These are phyloP conservation scores for Saccharomycopsis selenospora DNA, from an alignment of 805 yeast species.

Conservation along the genomic window DNA sequence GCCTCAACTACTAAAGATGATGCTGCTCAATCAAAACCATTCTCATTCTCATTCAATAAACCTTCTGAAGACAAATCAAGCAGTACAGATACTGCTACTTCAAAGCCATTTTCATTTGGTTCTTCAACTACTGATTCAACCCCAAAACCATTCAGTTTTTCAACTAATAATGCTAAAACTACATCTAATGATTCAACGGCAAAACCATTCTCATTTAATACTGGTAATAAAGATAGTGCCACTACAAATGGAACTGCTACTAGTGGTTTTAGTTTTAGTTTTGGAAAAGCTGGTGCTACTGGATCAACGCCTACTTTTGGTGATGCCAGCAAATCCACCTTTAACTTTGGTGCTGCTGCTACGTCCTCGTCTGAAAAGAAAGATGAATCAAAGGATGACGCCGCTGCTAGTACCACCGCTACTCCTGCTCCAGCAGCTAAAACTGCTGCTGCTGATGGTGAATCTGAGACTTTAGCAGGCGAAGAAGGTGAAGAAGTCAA, in stretches of 20 bases:
- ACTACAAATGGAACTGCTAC: not conserved
- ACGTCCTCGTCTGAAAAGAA: no score
- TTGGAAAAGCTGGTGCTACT: not conserved
- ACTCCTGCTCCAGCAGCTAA: not conserved
- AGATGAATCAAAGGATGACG: not conserved
- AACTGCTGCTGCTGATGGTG: not conserved
- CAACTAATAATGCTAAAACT: not conserved
- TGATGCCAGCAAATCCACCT: not conserved
- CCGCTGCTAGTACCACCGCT: not conserved
- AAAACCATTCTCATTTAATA: not conserved
- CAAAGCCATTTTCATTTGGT: not conserved
- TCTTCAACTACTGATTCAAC: not conserved
- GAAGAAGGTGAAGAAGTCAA: constrained; percentile 20
- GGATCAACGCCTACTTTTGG: constrained; percentile 3
- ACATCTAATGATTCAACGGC: not conserved
- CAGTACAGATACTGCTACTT: not conserved
- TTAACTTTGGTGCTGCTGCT: not conserved
- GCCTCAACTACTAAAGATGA: not conserved
- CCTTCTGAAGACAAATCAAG: no score
- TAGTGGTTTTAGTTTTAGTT: not conserved
- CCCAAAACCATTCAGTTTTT: not conserved
- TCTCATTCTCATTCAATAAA: not conserved
- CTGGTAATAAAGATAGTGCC: not conserved
- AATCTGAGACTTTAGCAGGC: constrained; percentile 11
- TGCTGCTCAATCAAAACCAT: not conserved